Base-by-base conservation (phyloP, 805 yeast genomes). In the Ogataea parapolymorpha region DNA sequence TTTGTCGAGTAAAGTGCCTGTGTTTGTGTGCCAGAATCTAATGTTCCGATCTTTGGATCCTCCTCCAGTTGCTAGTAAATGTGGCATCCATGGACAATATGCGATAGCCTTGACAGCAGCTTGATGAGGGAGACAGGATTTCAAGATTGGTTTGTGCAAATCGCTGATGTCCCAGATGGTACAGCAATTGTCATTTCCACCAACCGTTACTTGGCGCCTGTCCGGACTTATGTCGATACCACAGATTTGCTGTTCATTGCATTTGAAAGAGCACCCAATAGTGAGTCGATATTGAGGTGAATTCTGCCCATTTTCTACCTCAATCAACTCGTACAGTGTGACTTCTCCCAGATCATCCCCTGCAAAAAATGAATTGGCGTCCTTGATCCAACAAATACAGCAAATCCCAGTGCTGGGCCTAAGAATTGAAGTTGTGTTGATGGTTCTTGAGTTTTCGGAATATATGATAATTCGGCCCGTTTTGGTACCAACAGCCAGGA, bases 31-130 rank as follows among this genome's bases (percentile, higher is more conserved):
- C 96, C 96, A 89, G 58, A 88, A 87, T 43, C 90, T 59, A 7
- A 89, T 75, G n/a, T 74, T 74, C 37, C 90, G 67, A 58, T 90
- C 97, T 51, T 79, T 80, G 15, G 82, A 77, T 0, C 97, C 97
- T 3, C 93, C 96, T 0, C 97, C 97, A 0, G 96, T 88, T 1
- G 91, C 96, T 26, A 90, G 59, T 7, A 90, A 63, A 2, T 83
- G 72, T 11, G 78, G 78, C 14, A 87, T 73, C 96, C 96, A 89
- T 0, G 97, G 97, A 57, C 96, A 90, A 53, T 77, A 90, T 3
- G 91, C 84, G 32, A 90, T 67, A 0, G 96, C 97, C 53, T 89
- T 89, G 0, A 90, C 90, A 0, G 97, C 97, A 1, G 96, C 95
- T 2, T 68, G 65, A 54, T 90, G 97, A 1, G 72, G 76, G 37